Conservation (phyloP, 129 eudicot genomes). For the Silybum marianum region DNA sequence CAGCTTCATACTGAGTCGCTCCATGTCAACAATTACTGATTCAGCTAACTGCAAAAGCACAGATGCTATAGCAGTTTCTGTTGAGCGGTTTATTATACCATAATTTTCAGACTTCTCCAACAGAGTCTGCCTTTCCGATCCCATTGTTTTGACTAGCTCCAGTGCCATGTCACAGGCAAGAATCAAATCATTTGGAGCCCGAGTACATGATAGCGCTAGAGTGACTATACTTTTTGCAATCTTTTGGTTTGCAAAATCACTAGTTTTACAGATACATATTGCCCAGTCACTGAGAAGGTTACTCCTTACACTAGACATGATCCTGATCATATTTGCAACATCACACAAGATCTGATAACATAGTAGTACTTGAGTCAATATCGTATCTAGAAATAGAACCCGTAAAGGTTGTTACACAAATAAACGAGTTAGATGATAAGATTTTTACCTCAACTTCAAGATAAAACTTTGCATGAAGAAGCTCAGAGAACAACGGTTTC, state of each 20-base stretch:
- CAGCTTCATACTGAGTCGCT: constrained; percentile 58
- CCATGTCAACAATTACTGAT: constrained; percentile 57
- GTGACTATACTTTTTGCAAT: constrained; percentile 58
- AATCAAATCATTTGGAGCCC: constrained; percentile 60
- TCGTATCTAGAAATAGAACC: constrained; percentile 6
- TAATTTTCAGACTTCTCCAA: constrained; percentile 48
- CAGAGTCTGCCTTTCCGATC: constrained; percentile 36
- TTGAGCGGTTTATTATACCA: constrained; percentile 55
- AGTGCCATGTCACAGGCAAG: constrained; percentile 56
- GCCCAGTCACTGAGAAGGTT: constrained; percentile 57
- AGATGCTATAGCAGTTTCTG: constrained; percentile 51
- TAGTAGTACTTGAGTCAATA: constrained; percentile 10
- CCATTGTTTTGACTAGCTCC: constrained; percentile 48
- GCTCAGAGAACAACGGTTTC: constrained; percentile 60
- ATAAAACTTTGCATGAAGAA: constrained; percentile 60
- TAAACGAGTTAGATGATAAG: neutral
- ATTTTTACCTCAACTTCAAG: constrained; percentile 70
- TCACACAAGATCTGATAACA: constrained; percentile 69
- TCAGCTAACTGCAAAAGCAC: constrained; percentile 57
- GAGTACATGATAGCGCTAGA: constrained; percentile 41
- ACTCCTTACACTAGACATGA: constrained; percentile 37
- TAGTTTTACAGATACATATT: constrained; percentile 46
- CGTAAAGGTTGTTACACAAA: constrained; percentile 1
- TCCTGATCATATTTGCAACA: constrained; percentile 51
- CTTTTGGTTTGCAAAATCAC: constrained; percentile 46